Percentiles rank a stretch among this genome's conserved stretches.
Evolutionary conservation across 441 rosid species (phyloP).

Genomic region (Eutrema salsugineum): DNA sequence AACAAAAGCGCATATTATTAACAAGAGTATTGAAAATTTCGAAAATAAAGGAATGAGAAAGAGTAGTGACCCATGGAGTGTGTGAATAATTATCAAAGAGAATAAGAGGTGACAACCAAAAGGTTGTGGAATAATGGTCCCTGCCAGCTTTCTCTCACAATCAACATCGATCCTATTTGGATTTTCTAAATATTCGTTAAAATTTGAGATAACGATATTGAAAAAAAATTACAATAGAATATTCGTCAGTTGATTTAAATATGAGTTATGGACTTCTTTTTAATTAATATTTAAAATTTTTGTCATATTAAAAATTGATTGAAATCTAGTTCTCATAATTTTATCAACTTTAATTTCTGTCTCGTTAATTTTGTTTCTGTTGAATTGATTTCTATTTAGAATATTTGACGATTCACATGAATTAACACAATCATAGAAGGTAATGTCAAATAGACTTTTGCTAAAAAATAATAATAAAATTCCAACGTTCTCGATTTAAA

Average conservation of each 20-base stretch:
- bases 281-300: not conserved
- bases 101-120: conserved; percentile 39
- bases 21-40: not conserved
- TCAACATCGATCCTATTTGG: conserved; percentile 28
- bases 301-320: not conserved
- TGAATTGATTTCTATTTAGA: not conserved
- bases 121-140: conserved; percentile 39
- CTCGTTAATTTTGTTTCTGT: not conserved
- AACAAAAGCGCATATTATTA: conserved; percentile 2
- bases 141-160: conserved; percentile 36
- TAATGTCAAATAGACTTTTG: too few relatives aligned
- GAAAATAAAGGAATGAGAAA: conserved; percentile 10
- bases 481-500: too few relatives aligned
- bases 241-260: not conserved
- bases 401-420: not conserved
- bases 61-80: conserved; percentile 28
- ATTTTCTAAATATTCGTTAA: conserved; percentile 19
- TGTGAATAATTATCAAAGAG: conserved; percentile 31
- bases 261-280: not conserved
- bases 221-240: not conserved
- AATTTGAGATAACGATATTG: conserved; percentile 1
- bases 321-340: not conserved
- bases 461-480: too few relatives aligned
- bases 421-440: not conserved
- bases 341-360: too few relatives aligned